phyloP scores from a whole-genome alignment of 148 eudicot genomes.

The Polygonum maritimum region DNA sequence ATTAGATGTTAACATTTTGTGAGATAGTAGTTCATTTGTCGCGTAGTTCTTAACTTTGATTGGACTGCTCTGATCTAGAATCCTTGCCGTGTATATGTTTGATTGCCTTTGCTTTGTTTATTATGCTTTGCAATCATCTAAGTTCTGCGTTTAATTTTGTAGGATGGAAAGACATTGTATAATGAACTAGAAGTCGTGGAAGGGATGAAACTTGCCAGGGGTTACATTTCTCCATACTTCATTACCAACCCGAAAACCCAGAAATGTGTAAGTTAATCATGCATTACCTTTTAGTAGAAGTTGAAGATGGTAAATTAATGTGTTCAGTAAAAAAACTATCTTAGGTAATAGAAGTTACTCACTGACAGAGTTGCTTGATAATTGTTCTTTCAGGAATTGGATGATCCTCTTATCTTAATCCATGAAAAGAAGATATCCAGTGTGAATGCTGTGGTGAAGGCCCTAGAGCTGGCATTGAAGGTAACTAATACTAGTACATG shows the following conservation, averaged over 20 bases:
- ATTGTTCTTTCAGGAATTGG: constrained; percentile 38
- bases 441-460: constrained; percentile 48
- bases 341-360: background rate
- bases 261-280: constrained; percentile 39
- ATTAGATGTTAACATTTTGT: too few relatives aligned
- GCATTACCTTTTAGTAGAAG: background rate
- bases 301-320: background rate
- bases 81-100: background rate
- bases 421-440: constrained; percentile 66
- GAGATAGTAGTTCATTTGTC: too few relatives aligned
- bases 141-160: background rate
- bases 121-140: background rate
- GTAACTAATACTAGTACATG: constrained; percentile 19
- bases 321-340: background rate
- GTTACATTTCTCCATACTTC: constrained; percentile 55
- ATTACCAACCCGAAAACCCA: constrained; percentile 51
- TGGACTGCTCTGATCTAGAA: background rate
- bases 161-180: constrained; percentile 77
- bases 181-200: constrained; percentile 59
- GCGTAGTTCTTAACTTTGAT: background rate
- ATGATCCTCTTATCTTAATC: constrained; percentile 54
- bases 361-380: background rate
- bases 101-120: background rate
- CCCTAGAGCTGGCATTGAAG: constrained; percentile 87
- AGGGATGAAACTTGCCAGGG: constrained; percentile 58